Base-by-base conservation (phyloP, 1,284 basidiomycete genomes). In the Peniophora sp. region DNA sequence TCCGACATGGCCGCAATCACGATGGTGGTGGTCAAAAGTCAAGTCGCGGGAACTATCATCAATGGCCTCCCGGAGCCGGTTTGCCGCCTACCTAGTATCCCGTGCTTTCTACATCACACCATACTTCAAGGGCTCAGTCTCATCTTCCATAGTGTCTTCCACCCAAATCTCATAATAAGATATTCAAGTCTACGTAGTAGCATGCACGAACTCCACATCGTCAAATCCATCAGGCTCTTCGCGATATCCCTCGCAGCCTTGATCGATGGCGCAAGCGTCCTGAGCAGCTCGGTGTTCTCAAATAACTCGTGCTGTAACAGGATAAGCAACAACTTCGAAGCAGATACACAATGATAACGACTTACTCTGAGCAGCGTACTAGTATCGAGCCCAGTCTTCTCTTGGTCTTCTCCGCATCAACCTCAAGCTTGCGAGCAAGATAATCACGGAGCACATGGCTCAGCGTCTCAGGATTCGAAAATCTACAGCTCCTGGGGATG, bases 401-500 rank as follows among this genome's bases (percentile, higher is more conserved):
- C n/a, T n/a, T n/a, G n/a, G 19, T 77, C 68, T 89, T 91, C 65
- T 97, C 94, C 11, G 91, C 87, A 62, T 98, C 93, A 16, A 99
- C 97, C 58, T 97, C 93, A 47, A 99, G 74, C n/a, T 89, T 87
- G 65, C 87, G 85, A 16, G 84, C 78, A 39, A 99, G 73, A 63
- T 97, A 99, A 63, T 97, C 91, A 55, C 83, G 85, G 74, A 99
- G 97, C n/a, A 89, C 78, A 0, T 79, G 65, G 5, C 85, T 89
- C 20, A 98, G 74, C 58, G 89, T 86, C 69, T 97, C 95, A 22
- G 95, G 94, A 66, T 97, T 96, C 57, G 93, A 90, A 10, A 96
- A 96, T 45, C 95, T 98, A n/a, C 96, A 95, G 63, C 97, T 98
- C 19, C 94, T 98, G 5, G 94, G 95, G 62, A 99, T 99, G 48